Evolutionary conservation across 1,139 yeast species (phyloP), one percentile per base, ranked within the genome.

Genomic region (Maudiozyma humilis): DNA sequence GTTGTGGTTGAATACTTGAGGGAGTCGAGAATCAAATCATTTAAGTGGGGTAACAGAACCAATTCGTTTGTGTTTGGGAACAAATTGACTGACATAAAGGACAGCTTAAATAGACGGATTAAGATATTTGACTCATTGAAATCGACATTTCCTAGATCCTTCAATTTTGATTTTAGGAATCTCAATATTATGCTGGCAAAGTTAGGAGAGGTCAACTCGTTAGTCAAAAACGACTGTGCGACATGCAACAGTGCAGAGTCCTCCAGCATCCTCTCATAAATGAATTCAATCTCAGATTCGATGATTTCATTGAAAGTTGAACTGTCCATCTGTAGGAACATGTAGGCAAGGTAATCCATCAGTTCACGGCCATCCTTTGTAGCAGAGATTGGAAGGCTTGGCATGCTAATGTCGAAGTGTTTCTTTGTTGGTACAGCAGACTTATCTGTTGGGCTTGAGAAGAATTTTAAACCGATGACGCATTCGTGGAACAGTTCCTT

Each of bases 221-320:
- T 87, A 0, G 96, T 95, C 51, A 91, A 69, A 63, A 93, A 89
- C 59, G 88, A 86, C 63, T 91, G 98, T 0, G 97, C 95, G 48
- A 91, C 78, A 57, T 91, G 96, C 36, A 93, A 71, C 42, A 91
- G 66, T 0, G 96, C 93, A 1, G 95, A 85, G 62, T 91, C 93
- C 32, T 79, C 76, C 50, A 88, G 69, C 79, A 87, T 85, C 3
- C 87, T 75, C 20, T 84, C 81, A 57, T 86, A 88, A 62, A 89
- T 69, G 53, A 77, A 79, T 18, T 82, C 85, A 47, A 91, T 71
- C 60, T 91, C 96, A 2, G 82, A 73, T 49, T 82, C 86, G 8
- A 89, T 82, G 51, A 91, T 82, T 64, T 93, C 99, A 60, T 87
- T 89, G 63, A 93, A 93, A 1, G 96, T 85, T 1, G 97, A 91